A percentile compares a stretch with the other conserved stretches of the same genome.
These are phyloP conservation scores for Globisporangium rhizosaccharum DNA, from an alignment of 352 stramenopile species.

Conservation along the genomic window DNA sequence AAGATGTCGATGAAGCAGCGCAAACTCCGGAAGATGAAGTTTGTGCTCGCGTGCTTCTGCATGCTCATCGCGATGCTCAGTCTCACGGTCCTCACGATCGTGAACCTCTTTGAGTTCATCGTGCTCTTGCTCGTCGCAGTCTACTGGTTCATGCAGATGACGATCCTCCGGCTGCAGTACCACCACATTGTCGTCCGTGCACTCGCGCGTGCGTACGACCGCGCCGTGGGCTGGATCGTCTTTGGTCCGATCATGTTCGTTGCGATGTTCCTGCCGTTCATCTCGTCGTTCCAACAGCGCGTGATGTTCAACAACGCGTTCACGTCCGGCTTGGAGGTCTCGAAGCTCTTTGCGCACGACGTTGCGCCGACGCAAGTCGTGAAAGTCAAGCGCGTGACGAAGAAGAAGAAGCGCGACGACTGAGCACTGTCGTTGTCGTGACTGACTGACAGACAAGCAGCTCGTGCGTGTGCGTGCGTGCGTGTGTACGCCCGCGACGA, in stretches of 20 bases:
- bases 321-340: slow-evolving; percentile 83
- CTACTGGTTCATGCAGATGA: slow-evolving; percentile 87
- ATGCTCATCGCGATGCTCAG: slow-evolving; percentile 61
- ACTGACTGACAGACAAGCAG: background rate
- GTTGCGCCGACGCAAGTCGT: slow-evolving; percentile 72
- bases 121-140: slow-evolving; percentile 63
- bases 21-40: slow-evolving; percentile 88
- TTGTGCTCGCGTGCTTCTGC: slow-evolving; percentile 65
- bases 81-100: slow-evolving; percentile 62
- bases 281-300: slow-evolving; percentile 83
- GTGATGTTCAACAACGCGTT: slow-evolving; percentile 91
- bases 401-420: slow-evolving; percentile 88
- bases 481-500: slow-evolving; percentile 1
- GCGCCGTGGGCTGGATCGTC: slow-evolving; percentile 82
- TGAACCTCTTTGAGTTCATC: slow-evolving; percentile 69
- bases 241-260: slow-evolving; percentile 97
- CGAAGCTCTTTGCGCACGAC: slow-evolving; percentile 86
- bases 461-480: background rate
- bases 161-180: slow-evolving; percentile 73
- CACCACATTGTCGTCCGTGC: slow-evolving; percentile 82
- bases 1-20: slow-evolving; percentile 89
- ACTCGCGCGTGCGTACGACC: slow-evolving; percentile 67
- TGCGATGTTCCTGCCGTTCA: slow-evolving; percentile 87
- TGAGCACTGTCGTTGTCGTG: slow-evolving; percentile 15
- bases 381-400: slow-evolving; percentile 84